Evolutionary conservation across 2,329 filamentous ascomycete species (phyloP).

Genomic region (Epichloe festucae): DNA sequence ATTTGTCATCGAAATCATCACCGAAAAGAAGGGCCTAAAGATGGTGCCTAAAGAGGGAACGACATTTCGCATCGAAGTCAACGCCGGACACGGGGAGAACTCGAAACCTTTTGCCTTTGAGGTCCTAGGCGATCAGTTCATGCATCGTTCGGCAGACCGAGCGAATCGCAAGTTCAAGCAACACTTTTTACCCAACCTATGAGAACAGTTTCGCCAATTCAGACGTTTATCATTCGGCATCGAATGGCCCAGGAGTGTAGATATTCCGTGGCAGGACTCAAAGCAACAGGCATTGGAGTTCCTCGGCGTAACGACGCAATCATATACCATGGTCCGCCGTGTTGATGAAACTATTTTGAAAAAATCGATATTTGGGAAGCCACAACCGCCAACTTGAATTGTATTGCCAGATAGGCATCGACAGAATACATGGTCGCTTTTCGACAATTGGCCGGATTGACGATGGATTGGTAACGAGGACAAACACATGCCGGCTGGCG

Average conservation of each 20-base stretch:
- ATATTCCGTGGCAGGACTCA: no score
- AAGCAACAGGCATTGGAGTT: neutral
- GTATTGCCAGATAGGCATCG: neutral
- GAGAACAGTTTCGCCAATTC: neutral
- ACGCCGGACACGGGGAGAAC: constrained; percentile 18
- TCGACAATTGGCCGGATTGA: neutral
- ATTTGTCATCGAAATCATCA: constrained; percentile 77
- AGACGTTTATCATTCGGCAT: neutral
- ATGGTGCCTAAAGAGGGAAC: constrained; percentile 82
- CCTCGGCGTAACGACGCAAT: neutral
- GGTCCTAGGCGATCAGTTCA: constrained; percentile 76
- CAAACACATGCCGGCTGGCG: neutral
- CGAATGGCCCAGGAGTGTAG: neutral
- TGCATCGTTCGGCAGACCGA: constrained; percentile 68
- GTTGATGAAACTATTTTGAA: no score
- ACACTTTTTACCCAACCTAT: constrained; percentile 45
- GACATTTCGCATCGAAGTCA: constrained; percentile 65
- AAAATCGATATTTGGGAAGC: neutral
- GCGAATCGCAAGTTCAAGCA: constrained; percentile 86
- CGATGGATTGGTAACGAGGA: no score
- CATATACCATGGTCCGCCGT: neutral
- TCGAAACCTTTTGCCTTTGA: constrained; percentile 55
- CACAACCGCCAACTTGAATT: neutral
- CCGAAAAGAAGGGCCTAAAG: constrained; percentile 56
- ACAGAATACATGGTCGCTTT: neutral